Evolutionary conservation across 352 stramenopile species (phyloP), one percentile per base, ranked within the genome.

Genomic region (Pythium periplocum): DNA sequence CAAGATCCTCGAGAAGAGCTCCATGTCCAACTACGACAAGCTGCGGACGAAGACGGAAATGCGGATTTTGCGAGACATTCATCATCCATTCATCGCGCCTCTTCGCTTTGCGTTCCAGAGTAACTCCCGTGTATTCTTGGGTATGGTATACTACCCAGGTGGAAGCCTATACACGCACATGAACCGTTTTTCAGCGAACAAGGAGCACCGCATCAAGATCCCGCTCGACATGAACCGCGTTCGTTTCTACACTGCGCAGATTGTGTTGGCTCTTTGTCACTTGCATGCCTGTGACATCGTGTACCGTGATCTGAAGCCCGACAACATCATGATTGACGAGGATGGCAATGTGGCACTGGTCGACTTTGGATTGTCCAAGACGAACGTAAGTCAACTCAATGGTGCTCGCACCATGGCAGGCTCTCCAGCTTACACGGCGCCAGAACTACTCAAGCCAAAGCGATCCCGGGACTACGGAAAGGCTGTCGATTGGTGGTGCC

Each of bases 321-420:
- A 98, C 60, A 98, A 98, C 66, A 89, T 98, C 46, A 95, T 97
- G 69, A 85, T 98, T 45, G 94, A 98, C 63, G 75, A 91, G 6
- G 85, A 95, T 37, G 93, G 91, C 44, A 96, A 98, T 64, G 76
- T 98, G 26, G 86, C 89, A n/a, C 65, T 98, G 7, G 93, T 97
- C 2, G 94, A 98, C 57, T 98, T 98, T 62, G 94, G 94, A 4
- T 64, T 98, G 2, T 92, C 81, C 35, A 98, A 98, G 68, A 94
- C 92, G 6, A 96, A 90, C 49, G 86, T 97, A 37, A 83, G 82
- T 41, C 81, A 87, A 52, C 77, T 94, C 54, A 87, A 68, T 40
- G 83, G 83, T 35, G 83, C 83, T n/a, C 75, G 82, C 9, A 94
- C 83, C 6, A 93, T 94, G 82, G 83, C 83, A 0, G 83, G 83